Evolutionary conservation across 2,329 filamentous ascomycete species (phyloP), one percentile per base, ranked within the genome.

Genomic region (Claviceps fusiformis): DNA sequence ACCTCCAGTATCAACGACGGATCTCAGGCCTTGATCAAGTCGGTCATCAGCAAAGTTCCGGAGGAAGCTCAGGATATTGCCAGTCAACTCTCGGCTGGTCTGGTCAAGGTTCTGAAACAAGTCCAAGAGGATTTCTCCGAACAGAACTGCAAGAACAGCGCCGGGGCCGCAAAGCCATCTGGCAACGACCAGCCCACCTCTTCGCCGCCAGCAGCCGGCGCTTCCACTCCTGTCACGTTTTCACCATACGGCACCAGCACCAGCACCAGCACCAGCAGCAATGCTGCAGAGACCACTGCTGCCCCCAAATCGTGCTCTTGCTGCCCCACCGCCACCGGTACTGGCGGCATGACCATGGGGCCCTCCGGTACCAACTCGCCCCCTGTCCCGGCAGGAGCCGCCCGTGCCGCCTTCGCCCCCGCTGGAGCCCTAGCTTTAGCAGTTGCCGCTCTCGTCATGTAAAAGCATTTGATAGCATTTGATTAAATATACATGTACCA

Each of bases 21-120:
- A 44, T 62, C 63, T 5, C 54, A 63, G 56, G 55, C 51, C 19
- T 62, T 68, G n/a, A 67, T 67, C 54, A 56, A 62, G 27, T 55
- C 64, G 29, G 58, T 66, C 39, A 61, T 68, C 33, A 31, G 45
- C 48, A 67, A 67, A 60, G 62, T 67, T 1, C 65, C 65, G 17
- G 44, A 58, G 9, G 61, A 57, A 8, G 62, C 63, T 13, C 66
- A 64, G 56, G 52, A 56, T 10, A 61, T 68, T 39, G 66, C 65
- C 53, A 52, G 55, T 45, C 59, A 63, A 53, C 57, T 67, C 9
- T 59, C 64, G 1, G 54, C 52, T 1, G 55, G 59, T 45, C 62
- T 67, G 41, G 56, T 59, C 33, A 45, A 59, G 41, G 55, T 59
- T 17, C 57, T 67, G 11, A 31, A 52, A 39, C 56, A 59, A 5